These are phyloP conservation scores for Nannochloropsis salina DNA, from an alignment of 108 stramenopile species.

Conservation along the genomic window DNA sequence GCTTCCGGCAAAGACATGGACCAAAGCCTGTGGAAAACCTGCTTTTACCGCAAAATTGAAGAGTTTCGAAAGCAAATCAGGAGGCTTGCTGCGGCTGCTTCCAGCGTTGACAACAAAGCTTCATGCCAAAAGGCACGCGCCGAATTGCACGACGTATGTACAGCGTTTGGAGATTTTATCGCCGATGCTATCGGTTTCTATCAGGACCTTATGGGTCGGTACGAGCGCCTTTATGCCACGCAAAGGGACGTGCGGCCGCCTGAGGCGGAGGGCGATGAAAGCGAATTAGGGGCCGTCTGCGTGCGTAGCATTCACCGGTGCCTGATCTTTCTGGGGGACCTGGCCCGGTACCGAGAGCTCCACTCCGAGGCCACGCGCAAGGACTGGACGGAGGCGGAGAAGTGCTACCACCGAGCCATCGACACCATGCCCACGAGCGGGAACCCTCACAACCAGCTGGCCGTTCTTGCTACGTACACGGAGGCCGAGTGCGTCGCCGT, in stretches of 20 bases:
- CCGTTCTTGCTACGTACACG: conserved; percentile 49
- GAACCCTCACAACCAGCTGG: conserved; percentile 52
- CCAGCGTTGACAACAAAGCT: conserved; percentile 22
- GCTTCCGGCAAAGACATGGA: conserved; percentile 39
- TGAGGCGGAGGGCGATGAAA: conserved; percentile 22
- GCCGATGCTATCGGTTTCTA: conserved; percentile 40
- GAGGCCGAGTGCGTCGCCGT: conserved; percentile 53
- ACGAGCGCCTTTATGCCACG: conserved; percentile 40
- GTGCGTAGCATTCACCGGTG: conserved; percentile 42
- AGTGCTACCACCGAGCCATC: conserved; percentile 42
- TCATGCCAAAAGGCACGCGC: conserved; percentile 33
- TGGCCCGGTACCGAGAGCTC: conserved; percentile 45
- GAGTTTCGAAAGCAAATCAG: conserved; percentile 43
- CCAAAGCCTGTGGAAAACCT: conserved; percentile 34
- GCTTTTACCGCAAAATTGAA: conserved; percentile 47
- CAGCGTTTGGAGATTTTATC: conserved; percentile 33
- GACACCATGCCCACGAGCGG: conserved; percentile 43
- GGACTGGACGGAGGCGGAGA: conserved; percentile 42
- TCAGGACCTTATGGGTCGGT: conserved; percentile 24
- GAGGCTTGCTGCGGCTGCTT: conserved; percentile 37
- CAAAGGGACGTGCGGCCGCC: background rate
- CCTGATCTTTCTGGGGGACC: conserved; percentile 47
- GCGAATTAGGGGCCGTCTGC: background rate
- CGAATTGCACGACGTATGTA: conserved; percentile 36
- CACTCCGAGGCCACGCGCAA: conserved; percentile 33